Evolutionary conservation across 169 alveolate genomes (phyloP), one percentile per base, ranked within the genome.

Genomic region (Cryptosporidium ubiquitum): DNA sequence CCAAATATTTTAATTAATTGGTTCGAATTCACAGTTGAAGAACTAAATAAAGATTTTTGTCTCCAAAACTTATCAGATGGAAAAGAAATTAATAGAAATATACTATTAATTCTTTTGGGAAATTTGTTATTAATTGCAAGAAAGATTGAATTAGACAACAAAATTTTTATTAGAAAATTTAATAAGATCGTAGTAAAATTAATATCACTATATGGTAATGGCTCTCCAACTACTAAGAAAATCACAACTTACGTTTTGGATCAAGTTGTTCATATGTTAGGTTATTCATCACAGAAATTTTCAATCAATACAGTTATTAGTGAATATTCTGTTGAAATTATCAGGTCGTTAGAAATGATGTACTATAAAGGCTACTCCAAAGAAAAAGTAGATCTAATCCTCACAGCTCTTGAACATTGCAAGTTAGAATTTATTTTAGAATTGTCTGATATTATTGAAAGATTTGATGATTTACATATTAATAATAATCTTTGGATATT

Each of bases 401-500:
- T 52, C 0, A 35, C 31, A 10, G 42, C 69, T 39, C 29, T 73
- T 52, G 51, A 51, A 29, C 29, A 55, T 57, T 73, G 85, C 14
- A 16, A 52, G 33, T 20, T 55, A n/a, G 71, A 55, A 23, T 39
- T 73, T 44, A 26, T 73, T 33, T 20, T 73, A 7, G 85, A 55
- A 18, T 37, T 73, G 18, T 16, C 68, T 1, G 85, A 73, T 55
- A 23, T 58, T 12, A 18, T 73, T 55, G 85, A 73, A 18, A 73
- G 52, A 14, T 51, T 73, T 23, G 26, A 33, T 10, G 68, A 73
- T 33, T 55, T 73, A 23, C n/a, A 73, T 73, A 14, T 73, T 18
- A 29, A 73, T 23, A 58, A 57, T 23, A 73, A 73, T 37, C 42
- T 16, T 29, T 73, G 85, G 85, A 52, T 73, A 73, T 73, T 73